Evolutionary conservation across 75 land plant species (phyloP).

Genomic region (Pseudotsuga menziesii): DNA sequence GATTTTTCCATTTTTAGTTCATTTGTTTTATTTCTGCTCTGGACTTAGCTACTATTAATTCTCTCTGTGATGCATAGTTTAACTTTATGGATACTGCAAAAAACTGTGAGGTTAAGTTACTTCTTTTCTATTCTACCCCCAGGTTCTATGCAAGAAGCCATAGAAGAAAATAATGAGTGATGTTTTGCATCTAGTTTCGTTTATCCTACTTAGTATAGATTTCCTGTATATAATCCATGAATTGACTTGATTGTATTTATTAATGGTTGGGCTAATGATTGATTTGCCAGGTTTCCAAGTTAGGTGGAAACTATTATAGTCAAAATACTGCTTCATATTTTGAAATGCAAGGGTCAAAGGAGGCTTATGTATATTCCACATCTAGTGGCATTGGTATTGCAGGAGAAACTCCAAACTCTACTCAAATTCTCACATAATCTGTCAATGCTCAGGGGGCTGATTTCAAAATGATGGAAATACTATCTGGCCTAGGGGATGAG

Average conservation of each 20-base stretch:
- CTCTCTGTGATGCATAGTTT: not conserved
- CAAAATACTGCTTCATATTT: not conserved
- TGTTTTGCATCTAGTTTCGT: not conserved
- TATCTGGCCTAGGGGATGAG: not conserved
- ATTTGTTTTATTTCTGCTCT: not conserved
- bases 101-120: not conserved
- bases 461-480: not conserved
- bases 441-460: too few relatives aligned
- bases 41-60: not conserved
- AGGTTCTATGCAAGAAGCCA: not conserved
- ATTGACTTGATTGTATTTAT: not conserved
- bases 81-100: not conserved
- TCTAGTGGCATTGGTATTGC: not conserved
- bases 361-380: not conserved
- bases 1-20: not conserved
- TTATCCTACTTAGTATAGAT: not conserved
- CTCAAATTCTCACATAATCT: not conserved
- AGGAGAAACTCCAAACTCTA: too few relatives aligned
- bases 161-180: not conserved
- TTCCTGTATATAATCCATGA: not conserved
- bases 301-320: not conserved
- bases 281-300: conserved; percentile 3
- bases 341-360: not conserved
- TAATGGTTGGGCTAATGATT: not conserved
- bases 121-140: conserved; percentile 2